These are phyloP conservation scores for Coemansia furcata DNA, from an alignment of 192 early-diverging fungal species.

Conservation along the genomic window DNA sequence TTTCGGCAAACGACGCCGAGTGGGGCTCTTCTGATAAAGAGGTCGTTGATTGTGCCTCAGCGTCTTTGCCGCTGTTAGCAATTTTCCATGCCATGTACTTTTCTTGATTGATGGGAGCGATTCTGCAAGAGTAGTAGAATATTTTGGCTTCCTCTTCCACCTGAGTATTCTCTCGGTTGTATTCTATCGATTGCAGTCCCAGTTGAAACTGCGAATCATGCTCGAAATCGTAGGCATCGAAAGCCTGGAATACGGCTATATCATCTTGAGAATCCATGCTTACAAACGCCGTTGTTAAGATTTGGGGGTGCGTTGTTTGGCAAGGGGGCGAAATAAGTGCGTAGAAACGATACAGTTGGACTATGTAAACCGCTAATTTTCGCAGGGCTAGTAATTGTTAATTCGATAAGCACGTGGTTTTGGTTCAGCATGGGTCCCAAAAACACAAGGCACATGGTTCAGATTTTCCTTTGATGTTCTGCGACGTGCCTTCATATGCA, in stretches of 20 bases:
- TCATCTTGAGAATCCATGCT: slow-evolving; percentile 11
- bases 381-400: not conserved
- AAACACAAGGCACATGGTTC: not conserved
- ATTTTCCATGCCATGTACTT: slow-evolving; percentile 30
- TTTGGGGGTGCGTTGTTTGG: not conserved
- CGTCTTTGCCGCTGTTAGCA: not conserved
- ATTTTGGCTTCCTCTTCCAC: slow-evolving; percentile 20
- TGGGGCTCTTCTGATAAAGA: not conserved
- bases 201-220: slow-evolving; percentile 29
- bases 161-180: not conserved
- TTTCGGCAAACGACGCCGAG: slow-evolving; percentile 36
- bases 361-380: not conserved
- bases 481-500: not conserved
- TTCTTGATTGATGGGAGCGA: slow-evolving; percentile 9
- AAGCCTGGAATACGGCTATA: slow-evolving; percentile 10
- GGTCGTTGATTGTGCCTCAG: not conserved
- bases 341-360: no score
- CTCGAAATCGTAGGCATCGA: slow-evolving; percentile 43
- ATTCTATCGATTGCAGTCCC: slow-evolving; percentile 23
- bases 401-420: not conserved
- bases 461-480: not conserved
- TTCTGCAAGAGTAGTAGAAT: slow-evolving; percentile 32
- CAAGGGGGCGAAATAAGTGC: not conserved
- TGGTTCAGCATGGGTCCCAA: not conserved
- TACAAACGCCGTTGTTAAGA: not conserved